Evolutionary conservation across 225 moss, liverwort and hornwort genomes (phyloP).

Genomic region (Anthoceros angustus): DNA sequence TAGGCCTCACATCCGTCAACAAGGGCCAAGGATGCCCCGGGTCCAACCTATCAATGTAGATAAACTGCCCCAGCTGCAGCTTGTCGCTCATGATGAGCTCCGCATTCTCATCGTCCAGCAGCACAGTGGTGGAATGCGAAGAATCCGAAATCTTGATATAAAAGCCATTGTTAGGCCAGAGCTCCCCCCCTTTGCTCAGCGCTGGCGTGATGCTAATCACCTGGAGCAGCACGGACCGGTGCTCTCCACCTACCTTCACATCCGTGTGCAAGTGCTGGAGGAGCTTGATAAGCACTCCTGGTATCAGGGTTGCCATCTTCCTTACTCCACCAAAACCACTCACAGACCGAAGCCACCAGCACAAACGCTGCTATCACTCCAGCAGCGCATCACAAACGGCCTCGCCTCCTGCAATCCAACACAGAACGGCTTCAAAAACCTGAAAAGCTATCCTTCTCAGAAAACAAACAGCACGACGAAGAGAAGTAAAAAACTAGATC

Average conservation of each 20-base stretch:
- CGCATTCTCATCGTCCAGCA: constrained; percentile 32
- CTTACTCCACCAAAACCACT: not conserved
- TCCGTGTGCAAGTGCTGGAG: constrained; percentile 42
- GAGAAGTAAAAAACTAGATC: no score
- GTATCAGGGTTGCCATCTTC: constrained; percentile 30
- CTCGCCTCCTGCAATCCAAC: not conserved
- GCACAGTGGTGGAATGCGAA: constrained; percentile 28
- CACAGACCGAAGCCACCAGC: not conserved
- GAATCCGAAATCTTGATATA: constrained; percentile 41
- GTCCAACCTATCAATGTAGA: constrained; percentile 38
- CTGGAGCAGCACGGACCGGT: constrained; percentile 31
- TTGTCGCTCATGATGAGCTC: constrained; percentile 42
- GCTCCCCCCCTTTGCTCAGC: constrained; percentile 23
- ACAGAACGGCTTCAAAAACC: no score
- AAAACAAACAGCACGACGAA: no score
- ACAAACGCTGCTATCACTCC: not conserved
- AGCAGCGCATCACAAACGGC: not conserved
- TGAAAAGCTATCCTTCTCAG: no score
- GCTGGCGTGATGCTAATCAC: constrained; percentile 42
- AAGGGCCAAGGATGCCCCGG: constrained; percentile 30
- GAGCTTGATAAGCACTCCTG: constrained; percentile 34
- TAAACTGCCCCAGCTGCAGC: constrained; percentile 34
- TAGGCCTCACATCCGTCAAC: constrained; percentile 23
- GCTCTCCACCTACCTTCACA: constrained; percentile 34
- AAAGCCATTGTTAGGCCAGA: constrained; percentile 38